phyloP scores from a whole-genome alignment of 2,329 filamentous ascomycete genomes.

The Biscogniauxia mediterranea region DNA sequence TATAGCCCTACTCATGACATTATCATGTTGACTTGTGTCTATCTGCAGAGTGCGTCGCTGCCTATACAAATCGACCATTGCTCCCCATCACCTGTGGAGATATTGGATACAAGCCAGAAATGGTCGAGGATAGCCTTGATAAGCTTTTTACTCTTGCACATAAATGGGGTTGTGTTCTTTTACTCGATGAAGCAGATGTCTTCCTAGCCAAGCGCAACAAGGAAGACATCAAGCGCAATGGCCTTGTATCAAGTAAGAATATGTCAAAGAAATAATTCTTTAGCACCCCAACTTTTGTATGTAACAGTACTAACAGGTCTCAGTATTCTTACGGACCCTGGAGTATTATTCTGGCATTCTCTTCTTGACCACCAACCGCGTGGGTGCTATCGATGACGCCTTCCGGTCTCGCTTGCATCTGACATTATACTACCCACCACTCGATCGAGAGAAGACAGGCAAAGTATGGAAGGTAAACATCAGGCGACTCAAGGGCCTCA shows the following conservation, averaged over 20 bases:
- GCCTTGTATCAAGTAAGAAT: conserved; percentile 26
- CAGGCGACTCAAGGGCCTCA: conserved; percentile 14
- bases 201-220: conserved; percentile 17
- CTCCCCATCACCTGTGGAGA: conserved; percentile 28
- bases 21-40: neutral
- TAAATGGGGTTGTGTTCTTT: conserved; percentile 21
- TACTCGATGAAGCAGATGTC: conserved; percentile 16
- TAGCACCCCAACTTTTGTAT: neutral
- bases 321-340: conserved; percentile 40
- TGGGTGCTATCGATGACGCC: conserved; percentile 45
- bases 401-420: conserved; percentile 41
- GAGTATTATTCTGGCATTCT: conserved; percentile 44
- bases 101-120: conserved; percentile 33
- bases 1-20: neutral
- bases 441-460: conserved; percentile 20
- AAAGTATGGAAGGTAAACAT: conserved; percentile 33
- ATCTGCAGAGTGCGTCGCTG: conserved; percentile 22
- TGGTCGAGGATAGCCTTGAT: conserved; percentile 31
- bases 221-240: conserved; percentile 27
- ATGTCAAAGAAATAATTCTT: neutral
- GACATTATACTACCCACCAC: conserved; percentile 33
- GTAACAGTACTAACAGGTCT: neutral
- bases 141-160: conserved; percentile 19
- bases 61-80: conserved; percentile 15
- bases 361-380: conserved; percentile 46